A percentile compares a stretch with the other conserved stretches of the same genome.
Conservation (phyloP, 2,329 filamentous ascomycete species). For the Nigrospora sphaerica region DNA sequence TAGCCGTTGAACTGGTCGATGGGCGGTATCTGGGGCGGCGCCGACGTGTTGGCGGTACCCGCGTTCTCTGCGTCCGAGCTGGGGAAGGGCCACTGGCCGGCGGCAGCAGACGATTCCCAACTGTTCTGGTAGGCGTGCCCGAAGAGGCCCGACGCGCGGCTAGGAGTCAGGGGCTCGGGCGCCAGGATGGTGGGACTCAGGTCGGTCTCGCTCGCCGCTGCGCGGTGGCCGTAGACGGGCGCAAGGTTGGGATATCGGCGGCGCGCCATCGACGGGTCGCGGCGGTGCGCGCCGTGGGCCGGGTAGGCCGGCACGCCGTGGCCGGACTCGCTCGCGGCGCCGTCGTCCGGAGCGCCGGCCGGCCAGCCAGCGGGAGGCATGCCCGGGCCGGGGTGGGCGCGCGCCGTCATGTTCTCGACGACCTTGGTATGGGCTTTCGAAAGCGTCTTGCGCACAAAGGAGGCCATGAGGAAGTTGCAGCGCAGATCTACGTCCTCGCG, state of each 20-base stretch:
- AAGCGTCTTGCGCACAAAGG: constrained; percentile 76
- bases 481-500: constrained; percentile 80
- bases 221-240: constrained; percentile 1
- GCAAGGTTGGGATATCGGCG: not conserved
- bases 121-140: not conserved
- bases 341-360: constrained; percentile 4
- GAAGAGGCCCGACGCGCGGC: constrained; percentile 1
- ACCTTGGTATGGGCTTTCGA: constrained; percentile 67
- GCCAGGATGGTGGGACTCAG: not conserved
- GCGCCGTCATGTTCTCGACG: constrained; percentile 55
- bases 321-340: not conserved
- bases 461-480: constrained; percentile 69
- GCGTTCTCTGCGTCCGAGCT: too few relatives aligned
- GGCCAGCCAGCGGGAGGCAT: too few relatives aligned
- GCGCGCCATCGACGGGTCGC: not conserved
- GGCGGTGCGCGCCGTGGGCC: not conserved
- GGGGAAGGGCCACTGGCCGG: too few relatives aligned
- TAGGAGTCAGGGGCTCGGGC: not conserved
- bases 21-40: too few relatives aligned
- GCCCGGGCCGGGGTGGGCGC: constrained; percentile 28
- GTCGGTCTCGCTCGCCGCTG: constrained; percentile 5
- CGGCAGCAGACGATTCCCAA: not conserved
- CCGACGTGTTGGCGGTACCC: too few relatives aligned
- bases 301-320: not conserved
- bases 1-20: too few relatives aligned